Base-by-base conservation (phyloP, 108 stramenopile genomes). In the Cyclotella atomus region DNA sequence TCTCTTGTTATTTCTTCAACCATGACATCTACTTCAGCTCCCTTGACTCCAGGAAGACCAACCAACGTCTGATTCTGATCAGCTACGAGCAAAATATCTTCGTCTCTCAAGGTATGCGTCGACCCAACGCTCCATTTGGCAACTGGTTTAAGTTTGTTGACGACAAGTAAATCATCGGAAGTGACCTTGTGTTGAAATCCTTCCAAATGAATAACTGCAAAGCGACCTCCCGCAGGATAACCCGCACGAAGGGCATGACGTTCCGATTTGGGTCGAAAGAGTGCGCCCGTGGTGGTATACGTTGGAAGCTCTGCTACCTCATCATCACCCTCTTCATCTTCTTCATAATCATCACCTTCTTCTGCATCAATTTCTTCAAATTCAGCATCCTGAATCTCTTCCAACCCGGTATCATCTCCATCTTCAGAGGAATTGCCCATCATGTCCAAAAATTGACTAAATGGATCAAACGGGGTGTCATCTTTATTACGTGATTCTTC, bases 1-100 rank as follows among this genome's bases (percentile, higher is more conserved):
- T 97, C 96, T 49, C 81, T 75, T 14, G 94, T 95, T 63, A 93
- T 94, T 77, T 97, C 96, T 71, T 97, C 93, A 63, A 95, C 90
- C 87, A 90, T 85, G 49, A 92, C 84, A 79, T 90, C 88, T 0
- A 97, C 93, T 65, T 86, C 82, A 21, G 85, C 92, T 7, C 91
- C 91, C 15, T 27, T 32, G 14, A 95, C 91, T 23, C 76, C 75
- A 0, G 96, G 96, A 69, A 93, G 73, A 12, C 96, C 96, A 33
- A 95, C 93, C 53, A 89, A 71, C 7, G 96, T 97, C 21, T 63
- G 38, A 30, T 89, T 76, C 34, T 84, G 64, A 32, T 87, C 78
- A 9, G 88, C 91, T 34, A 92, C 75, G 25, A 97, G 60, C 44
- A 97, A 69, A 8, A 97, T 75, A 28, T 92, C 85, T 10, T 69